Evolutionary conservation across 371 early-diverging fungal species (phyloP), one percentile per base, ranked within the genome.

Genomic region (Thermomucor indicae-seudaticae): DNA sequence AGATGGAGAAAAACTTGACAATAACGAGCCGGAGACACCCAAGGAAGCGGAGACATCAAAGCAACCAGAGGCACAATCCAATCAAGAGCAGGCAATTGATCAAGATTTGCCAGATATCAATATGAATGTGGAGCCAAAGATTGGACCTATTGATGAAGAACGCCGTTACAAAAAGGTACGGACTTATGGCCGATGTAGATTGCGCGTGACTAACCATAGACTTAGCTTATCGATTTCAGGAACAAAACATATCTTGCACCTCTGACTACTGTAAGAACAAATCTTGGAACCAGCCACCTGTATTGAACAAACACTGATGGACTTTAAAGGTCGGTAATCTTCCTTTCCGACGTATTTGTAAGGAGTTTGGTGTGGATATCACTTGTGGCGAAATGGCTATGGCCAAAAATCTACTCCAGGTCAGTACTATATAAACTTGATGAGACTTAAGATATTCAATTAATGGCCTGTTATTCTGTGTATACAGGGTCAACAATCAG

Each of bases 311-410:
- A 1, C 41, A 7, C 14, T 49, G 4, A 12, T 16, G n/a, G n/a
- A n/a, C 12, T 35, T 28, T 10, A 7, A 47, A 64, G 64, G 93
- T 96, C n/a, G 97, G 97, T 19, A 96, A 98, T 66, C 72, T 98
- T 31, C 97, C 98, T 28, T 98, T 96, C 80, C 80, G 98, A 8
- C 83, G 96, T 20, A 69, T 96, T 29, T 93, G 95, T 69, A 96
- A 96, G 63, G 83, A 72, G 11, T 93, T 82, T 57, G 98, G 98
- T 28, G 97, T 90, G 1, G 97, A 96, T 63, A 89, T 98, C 39
- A 98, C 98, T 2, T 95, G 97, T 61, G 92, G 93, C 52, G 98
- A 97, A 69, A 97, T 97, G 97, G 92, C 93, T 1, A 69, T 95
- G 67, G 81, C 86, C 8, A 50, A 61, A 30, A 88, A 90, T 54